phyloP scores from a whole-genome alignment of 208 protist species.

The Leishmania braziliensis region DNA sequence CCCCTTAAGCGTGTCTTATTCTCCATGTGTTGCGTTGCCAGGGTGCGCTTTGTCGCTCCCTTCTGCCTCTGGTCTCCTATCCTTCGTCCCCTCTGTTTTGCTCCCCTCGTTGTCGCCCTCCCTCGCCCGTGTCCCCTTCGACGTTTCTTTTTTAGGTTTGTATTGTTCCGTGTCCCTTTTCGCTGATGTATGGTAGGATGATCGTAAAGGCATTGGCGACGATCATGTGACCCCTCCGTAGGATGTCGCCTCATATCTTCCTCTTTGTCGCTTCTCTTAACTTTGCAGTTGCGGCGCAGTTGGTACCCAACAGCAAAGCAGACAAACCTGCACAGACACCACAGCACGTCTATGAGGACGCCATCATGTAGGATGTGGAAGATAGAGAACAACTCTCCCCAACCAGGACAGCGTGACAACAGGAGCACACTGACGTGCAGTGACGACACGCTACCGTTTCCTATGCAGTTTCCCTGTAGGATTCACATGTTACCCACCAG shows the following conservation, averaged over 20 bases:
- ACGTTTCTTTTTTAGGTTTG: not conserved
- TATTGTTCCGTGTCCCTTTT: slow-evolving; percentile 5
- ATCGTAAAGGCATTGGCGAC: not conserved
- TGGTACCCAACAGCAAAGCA: not conserved
- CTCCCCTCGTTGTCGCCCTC: not conserved
- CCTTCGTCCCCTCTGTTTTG: not conserved
- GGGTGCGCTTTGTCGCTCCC: too few relatives aligned
- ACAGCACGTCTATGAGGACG: not conserved
- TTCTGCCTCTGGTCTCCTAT: not conserved
- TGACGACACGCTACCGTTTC: not conserved
- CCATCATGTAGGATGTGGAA: not conserved
- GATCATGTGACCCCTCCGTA: not conserved
- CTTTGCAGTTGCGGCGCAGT: not conserved
- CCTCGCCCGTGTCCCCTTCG: not conserved
- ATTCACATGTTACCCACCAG: not conserved
- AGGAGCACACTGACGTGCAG: not conserved
- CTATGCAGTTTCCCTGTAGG: not conserved
- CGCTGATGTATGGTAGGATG: slow-evolving; percentile 18
- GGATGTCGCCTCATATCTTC: not conserved
- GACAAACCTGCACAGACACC: not conserved
- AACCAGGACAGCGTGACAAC: not conserved
- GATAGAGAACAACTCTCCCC: not conserved
- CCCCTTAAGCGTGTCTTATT: too few relatives aligned
- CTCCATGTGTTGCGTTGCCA: too few relatives aligned
- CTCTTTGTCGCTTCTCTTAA: not conserved